Base-by-base conservation (phyloP, 768 basidiomycete species). In the Boletus sp. region DNA sequence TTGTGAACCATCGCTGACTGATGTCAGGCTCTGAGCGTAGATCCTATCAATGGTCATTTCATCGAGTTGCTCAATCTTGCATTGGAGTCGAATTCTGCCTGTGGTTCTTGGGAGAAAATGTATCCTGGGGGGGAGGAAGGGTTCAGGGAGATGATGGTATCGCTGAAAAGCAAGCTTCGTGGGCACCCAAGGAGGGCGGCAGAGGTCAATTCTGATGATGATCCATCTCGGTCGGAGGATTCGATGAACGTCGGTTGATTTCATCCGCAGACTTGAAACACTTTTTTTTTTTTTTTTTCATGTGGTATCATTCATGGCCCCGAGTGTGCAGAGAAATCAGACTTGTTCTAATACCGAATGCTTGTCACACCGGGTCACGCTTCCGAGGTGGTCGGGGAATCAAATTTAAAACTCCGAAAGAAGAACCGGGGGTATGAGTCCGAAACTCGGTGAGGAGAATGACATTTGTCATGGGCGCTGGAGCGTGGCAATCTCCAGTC, bases 1-100 rank as follows among this genome's bases (percentile, higher is more conserved):
- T 53, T 33, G 13, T 40, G 13, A 40, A 51, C 39, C 38, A 37
- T 29, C 38, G 41, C 51, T 56, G 53, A 56, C 30, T n/a, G 15
- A 9, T 35, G 27, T 9, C 43, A 90, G 87, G 85, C 90, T 0
- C 72, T 94, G 47, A 87, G 87, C 63, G 77, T 93, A 57, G 88
- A 92, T 63, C 90, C 90, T 9, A 86, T 90, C 54, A 93, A 94
- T 61, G 78, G 83, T 5, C 86, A 91, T 66, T 78, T 90, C 30
- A 78, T 92, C 41, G 92, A 93, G 61, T 74, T 93, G 51, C 78
- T 94, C 38, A 90, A 91, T 59, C 78, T 88, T 51, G 90, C 91
- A 3, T 79, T 94, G 19, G 90, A 93, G 48, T 70, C 74, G 29
- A 74, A 62, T 50, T 54, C 63, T n/a, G 61, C 63, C 17, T 72